Evolutionary conservation across 192 early-diverging fungal genomes (phyloP), one percentile per base, ranked within the genome.

Genomic region (Backusella sp.): DNA sequence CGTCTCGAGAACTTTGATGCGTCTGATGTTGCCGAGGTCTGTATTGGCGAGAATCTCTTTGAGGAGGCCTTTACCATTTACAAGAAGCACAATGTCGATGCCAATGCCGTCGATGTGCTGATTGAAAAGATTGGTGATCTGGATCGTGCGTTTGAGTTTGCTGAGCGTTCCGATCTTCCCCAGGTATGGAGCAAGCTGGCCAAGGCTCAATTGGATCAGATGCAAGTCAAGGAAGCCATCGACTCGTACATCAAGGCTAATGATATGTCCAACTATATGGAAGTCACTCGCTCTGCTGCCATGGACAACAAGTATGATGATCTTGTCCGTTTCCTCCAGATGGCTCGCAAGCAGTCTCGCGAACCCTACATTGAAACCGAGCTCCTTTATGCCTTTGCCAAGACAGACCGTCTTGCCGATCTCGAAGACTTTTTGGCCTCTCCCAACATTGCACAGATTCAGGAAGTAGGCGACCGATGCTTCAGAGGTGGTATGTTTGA

Each of bases 61-160:
- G 98, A 99, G 86, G 98, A 99, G 83, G 98, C 97, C 1, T 99
- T 98, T 77, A 85, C 90, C 37, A 97, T 99, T 77, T 99, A 93
- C 88, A 95, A 97, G 84, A 96, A 96, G 80, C 93, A 96, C 75
- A 91, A 96, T 36, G 95, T 95, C 68, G 90, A 97, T 88, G 87
- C 86, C 9, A 91, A 93, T 62, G 98, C 94, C 15, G 92, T 99
- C 71, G 90, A 91, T 75, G 97, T 99, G 6, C 83, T 99, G 73
- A 92, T 99, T 77, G 92, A 95, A 77, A 92, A 98, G 76, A 93
- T 99, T 77, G 91, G 91, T 53, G 92, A 94, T 77, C 86, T 99
- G 56, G 97, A 97, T 80, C 96, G 98, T 72, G 98, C 97, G 5
- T 92, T 93, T 80, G 97, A 99, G 76, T 99, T 92, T 85, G 96